Percentiles rank a stretch among this genome's conserved stretches.
Conservation (phyloP, 1,284 basidiomycete genomes). For the Caloboletus firmus region DNA sequence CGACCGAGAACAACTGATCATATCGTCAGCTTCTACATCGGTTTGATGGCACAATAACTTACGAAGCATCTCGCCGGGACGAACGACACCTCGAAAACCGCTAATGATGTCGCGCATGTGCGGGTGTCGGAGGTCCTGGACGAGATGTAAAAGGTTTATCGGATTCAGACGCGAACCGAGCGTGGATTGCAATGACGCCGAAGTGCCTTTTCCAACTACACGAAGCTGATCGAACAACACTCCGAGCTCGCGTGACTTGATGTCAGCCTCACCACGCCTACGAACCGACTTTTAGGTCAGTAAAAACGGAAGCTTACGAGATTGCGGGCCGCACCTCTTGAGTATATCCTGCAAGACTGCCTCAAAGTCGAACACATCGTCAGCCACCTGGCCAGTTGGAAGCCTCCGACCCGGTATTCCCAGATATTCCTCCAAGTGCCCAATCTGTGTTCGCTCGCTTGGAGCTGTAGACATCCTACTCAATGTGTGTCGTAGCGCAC, state of each 20-base stretch:
- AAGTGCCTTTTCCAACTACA: constrained; percentile 38
- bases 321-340: constrained; percentile 22
- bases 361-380: constrained; percentile 34
- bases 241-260: constrained; percentile 38
- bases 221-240: constrained; percentile 38
- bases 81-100: constrained; percentile 52
- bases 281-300: not conserved
- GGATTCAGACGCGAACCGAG: constrained; percentile 45
- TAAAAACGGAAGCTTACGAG: not conserved
- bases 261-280: constrained; percentile 30
- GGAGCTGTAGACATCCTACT: constrained; percentile 15
- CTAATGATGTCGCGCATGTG: constrained; percentile 45
- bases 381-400: not conserved
- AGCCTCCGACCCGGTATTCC: not conserved
- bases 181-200: constrained; percentile 42
- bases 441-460: constrained; percentile 1
- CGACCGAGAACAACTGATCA: constrained; percentile 59
- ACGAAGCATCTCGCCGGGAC: constrained; percentile 65
- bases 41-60: constrained; percentile 12
- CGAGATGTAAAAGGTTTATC: constrained; percentile 19
- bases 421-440: not conserved
- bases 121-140: constrained; percentile 38
- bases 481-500: constrained; percentile 32
- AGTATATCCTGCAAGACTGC: constrained; percentile 31
- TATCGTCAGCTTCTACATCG: not conserved